Percentiles rank a stretch among this genome's conserved stretches.
Evolutionary conservation across 192 early-diverging fungal species (phyloP).

Genomic region (Coemansia nantahalensis): DNA sequence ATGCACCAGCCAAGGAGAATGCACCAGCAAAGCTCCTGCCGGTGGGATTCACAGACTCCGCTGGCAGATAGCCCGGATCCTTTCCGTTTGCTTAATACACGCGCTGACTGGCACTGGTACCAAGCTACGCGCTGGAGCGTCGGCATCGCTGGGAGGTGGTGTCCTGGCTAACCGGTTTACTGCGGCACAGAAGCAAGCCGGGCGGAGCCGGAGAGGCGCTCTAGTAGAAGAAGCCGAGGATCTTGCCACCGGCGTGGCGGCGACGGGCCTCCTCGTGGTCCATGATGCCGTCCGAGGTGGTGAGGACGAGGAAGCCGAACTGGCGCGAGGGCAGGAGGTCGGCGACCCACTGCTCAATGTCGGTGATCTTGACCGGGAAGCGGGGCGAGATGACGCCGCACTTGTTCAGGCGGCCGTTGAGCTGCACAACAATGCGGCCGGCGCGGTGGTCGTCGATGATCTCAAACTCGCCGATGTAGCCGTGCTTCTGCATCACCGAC

Average conservation of each 20-base stretch:
- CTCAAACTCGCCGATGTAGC: slow-evolving; percentile 99
- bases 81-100: too few relatives aligned
- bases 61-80: slow-evolving; percentile 4
- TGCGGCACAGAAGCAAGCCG: too few relatives aligned
- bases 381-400: slow-evolving; percentile 99
- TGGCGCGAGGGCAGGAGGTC: slow-evolving; percentile 98
- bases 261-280: slow-evolving; percentile 98
- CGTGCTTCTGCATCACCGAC: slow-evolving; percentile 98
- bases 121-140: too few relatives aligned
- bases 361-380: slow-evolving; percentile 93
- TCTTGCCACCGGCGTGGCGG: slow-evolving; percentile 97
- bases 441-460: slow-evolving; percentile 97
- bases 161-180: too few relatives aligned
- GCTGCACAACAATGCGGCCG: slow-evolving; percentile 98
- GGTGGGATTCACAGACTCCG: slow-evolving; percentile 25
- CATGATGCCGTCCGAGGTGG: slow-evolving; percentile 97
- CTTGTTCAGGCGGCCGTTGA: slow-evolving; percentile 99
- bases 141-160: too few relatives aligned
- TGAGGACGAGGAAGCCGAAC: slow-evolving; percentile 92
- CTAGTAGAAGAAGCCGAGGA: slow-evolving; percentile 94
- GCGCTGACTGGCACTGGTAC: too few relatives aligned
- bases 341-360: slow-evolving; percentile 96
- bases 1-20: neutral
- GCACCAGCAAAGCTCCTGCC: slow-evolving; percentile 22
- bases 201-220: too few relatives aligned